These are phyloP conservation scores for Diaporthe aspalathi DNA, from an alignment of 2,329 filamentous ascomycete species.

Conservation along the genomic window DNA sequence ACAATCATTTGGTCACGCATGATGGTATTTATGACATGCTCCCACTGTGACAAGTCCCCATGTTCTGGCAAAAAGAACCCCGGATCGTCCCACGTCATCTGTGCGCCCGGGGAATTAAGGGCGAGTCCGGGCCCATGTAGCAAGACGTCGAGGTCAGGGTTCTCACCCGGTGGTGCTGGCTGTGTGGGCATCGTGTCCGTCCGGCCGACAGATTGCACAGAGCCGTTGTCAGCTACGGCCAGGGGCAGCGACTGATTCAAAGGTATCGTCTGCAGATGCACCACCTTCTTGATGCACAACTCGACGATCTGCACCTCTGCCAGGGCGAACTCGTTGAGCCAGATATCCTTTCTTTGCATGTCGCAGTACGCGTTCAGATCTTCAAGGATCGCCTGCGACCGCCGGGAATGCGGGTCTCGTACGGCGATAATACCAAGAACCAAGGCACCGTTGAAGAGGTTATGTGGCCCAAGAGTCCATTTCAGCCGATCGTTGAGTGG, in stretches of 20 bases:
- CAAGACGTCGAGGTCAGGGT: conserved; percentile 3
- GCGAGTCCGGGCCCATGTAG: not conserved
- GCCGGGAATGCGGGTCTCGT: conserved; percentile 47
- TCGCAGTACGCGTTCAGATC: conserved; percentile 55
- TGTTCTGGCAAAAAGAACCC: conserved; percentile 36
- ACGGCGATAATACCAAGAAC: conserved; percentile 52
- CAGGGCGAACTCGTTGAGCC: conserved; percentile 54
- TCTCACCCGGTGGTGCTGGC: not conserved
- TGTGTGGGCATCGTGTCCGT: not conserved
- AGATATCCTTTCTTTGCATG: conserved; percentile 52
- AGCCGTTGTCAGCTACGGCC: not conserved
- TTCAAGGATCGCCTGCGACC: conserved; percentile 50
- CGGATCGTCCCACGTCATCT: conserved; percentile 40
- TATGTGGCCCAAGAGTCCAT: conserved; percentile 51
- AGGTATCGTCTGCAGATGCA: conserved; percentile 19
- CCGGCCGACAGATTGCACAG: not conserved
- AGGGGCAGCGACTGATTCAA: conserved; percentile 11
- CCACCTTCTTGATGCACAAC: conserved; percentile 49
- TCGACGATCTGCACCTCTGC: conserved; percentile 56
- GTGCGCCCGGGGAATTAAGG: not conserved
- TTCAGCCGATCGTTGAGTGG: conserved; percentile 49
- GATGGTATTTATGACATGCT: conserved; percentile 35
- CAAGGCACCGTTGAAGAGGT: conserved; percentile 56
- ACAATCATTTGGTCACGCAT: conserved; percentile 33
- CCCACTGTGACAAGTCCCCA: conserved; percentile 33